Evolutionary conservation across 305 asterid species (phyloP), one percentile per base, ranked within the genome.

Genomic region (Fraxinus albicans): DNA sequence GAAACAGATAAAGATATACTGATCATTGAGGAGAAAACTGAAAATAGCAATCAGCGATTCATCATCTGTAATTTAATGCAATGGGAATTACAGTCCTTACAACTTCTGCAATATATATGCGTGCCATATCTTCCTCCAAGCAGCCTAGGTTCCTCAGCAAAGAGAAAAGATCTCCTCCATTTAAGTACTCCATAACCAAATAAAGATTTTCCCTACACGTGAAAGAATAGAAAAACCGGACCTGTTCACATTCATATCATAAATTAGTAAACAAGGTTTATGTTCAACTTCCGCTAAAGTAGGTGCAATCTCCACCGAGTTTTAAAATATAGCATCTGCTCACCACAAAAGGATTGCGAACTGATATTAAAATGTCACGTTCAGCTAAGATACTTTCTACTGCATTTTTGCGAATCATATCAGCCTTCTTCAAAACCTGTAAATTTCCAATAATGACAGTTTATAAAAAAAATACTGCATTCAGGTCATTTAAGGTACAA

Each of bases 321-420:
- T 83, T 81, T 33, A 85, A 82, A 47, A 47, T 84, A 67, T 34
- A 79, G 55, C 81, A 81, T 85, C 80, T 83, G 84, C 98, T 93
- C 89, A 97, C 99, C 98, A 97, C 99, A 90, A 97, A 97, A 84
- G 99, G 99, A 94, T 95, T 97, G 84, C 99, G 99, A 84, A 94
- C 92, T 36, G 99, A 93, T 88, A 97, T 97, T 82, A 97, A 80
- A 86, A 97, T 97, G 86, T 97, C 98, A 36, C 99, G 95, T 90
- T 97, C 99, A 25, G 98, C 98, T 91, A 97, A 90, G 87, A 97
- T 97, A 86, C 92, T 97, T 85, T 97, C 98, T 83, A 97, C 99
- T 40, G 99, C 96, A 91, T 97, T 97, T 93, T 97, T 97, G 65
- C 96, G 91, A 80, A 97, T 97, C 99, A 91, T 97, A 83, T 95